Percentiles rank a stretch among this genome's conserved stretches.
Conservation (phyloP, 2,329 filamentous ascomycete species). For the Ophiostoma sp. region DNA sequence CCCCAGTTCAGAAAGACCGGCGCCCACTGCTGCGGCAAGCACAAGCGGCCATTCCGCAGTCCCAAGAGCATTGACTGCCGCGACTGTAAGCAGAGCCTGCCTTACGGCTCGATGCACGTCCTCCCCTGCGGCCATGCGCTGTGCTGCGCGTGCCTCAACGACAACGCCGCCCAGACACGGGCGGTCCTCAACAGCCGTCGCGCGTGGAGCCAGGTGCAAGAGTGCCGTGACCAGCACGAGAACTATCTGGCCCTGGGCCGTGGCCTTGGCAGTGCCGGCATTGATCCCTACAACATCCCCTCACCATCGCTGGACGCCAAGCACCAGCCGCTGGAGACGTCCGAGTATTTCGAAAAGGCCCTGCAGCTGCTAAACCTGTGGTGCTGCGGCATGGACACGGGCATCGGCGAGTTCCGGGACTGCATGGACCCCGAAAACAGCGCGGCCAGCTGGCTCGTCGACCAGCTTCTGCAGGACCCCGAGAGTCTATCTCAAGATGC, state of each 20-base stretch:
- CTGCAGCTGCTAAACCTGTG: background rate
- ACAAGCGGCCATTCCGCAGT: background rate
- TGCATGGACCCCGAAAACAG: slow-evolving; percentile 18
- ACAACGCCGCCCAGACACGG: background rate
- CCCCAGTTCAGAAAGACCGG: slow-evolving; percentile 8
- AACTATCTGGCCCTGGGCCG: background rate
- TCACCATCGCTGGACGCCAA: background rate
- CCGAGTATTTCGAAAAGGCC: background rate
- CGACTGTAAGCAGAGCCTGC: slow-evolving; percentile 7
- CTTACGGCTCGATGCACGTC: background rate
- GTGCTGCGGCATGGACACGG: slow-evolving; percentile 21
- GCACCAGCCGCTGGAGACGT: background rate
- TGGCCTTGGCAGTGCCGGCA: background rate
- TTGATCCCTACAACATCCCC: too few relatives aligned
- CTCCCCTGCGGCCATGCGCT: slow-evolving; percentile 25
- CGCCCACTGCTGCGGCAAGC: slow-evolving; percentile 5
- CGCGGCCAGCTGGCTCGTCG: slow-evolving; percentile 13
- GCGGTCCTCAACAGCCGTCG: background rate
- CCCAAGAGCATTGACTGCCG: slow-evolving; percentile 6
- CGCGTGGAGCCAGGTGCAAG: background rate
- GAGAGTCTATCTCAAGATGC: background rate
- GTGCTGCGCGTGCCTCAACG: slow-evolving; percentile 23
- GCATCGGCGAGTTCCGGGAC: background rate
- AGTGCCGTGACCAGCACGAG: background rate
- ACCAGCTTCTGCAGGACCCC: slow-evolving; percentile 15